A percentile compares a stretch with the other conserved stretches of the same genome.
phyloP scores from a whole-genome alignment of 768 basidiomycete species.

The Mycena vulgaris region DNA sequence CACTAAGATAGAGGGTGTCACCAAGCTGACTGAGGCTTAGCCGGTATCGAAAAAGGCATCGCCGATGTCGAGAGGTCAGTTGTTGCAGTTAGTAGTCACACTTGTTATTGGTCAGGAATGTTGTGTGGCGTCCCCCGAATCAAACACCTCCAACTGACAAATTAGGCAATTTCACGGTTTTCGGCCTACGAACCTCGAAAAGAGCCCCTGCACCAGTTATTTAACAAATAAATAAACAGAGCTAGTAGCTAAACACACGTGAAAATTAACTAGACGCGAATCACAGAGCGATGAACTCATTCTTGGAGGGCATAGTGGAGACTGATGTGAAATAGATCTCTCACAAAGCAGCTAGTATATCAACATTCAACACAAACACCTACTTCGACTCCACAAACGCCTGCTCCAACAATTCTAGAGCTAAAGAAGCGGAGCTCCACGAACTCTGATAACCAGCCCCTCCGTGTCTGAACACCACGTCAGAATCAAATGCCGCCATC shows the following conservation, averaged over 20 bases:
- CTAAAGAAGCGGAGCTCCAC: slow-evolving; percentile 74
- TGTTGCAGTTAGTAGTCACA: no score
- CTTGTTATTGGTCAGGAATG: no score
- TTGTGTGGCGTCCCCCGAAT: background rate
- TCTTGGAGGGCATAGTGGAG: no score
- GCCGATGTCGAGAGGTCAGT: no score
- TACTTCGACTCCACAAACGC: slow-evolving; percentile 47
- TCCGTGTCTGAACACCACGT: slow-evolving; percentile 61
- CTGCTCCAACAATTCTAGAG: slow-evolving; percentile 62
- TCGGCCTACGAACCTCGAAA: background rate
- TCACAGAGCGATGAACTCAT: no score
- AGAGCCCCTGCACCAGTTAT: background rate
- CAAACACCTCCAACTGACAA: slow-evolving; percentile 20
- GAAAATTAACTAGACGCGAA: no score
- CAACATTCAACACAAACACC: background rate
- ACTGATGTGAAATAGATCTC: no score
- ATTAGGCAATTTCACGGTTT: slow-evolving; percentile 4
- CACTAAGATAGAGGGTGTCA: background rate
- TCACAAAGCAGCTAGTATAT: no score
- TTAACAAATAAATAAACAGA: background rate
- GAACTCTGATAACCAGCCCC: slow-evolving; percentile 76
- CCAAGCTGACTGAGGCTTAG: background rate
- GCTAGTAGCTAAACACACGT: no score
- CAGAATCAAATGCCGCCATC: slow-evolving; percentile 35
- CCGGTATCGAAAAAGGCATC: background rate